These are phyloP conservation scores for Knoxia roxburghii DNA, from an alignment of 257 asterid species.

Conservation along the genomic window DNA sequence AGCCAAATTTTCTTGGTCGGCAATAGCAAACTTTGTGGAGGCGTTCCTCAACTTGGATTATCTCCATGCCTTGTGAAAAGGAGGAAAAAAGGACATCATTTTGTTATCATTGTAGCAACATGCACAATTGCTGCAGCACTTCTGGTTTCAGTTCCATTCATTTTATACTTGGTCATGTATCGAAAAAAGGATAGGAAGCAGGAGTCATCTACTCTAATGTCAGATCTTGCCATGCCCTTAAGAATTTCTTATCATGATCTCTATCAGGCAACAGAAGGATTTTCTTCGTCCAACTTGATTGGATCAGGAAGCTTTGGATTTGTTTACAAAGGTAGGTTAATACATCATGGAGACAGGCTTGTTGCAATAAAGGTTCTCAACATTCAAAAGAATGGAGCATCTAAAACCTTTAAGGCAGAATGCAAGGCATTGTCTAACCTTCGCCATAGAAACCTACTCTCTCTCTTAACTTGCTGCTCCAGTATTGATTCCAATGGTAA, in stretches of 20 bases:
- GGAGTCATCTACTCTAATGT: neutral
- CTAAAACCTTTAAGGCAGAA: slow-evolving; percentile 32
- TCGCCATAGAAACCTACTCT: slow-evolving; percentile 31
- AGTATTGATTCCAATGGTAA: slow-evolving; percentile 26
- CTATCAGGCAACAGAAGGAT: slow-evolving; percentile 20
- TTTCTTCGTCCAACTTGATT: slow-evolving; percentile 24
- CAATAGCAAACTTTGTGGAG: slow-evolving; percentile 29
- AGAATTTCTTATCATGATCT: slow-evolving; percentile 29
- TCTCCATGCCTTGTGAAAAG: neutral
- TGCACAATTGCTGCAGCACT: neutral
- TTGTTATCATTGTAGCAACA: neutral
- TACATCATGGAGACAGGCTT: neutral
- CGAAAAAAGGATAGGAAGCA: neutral
- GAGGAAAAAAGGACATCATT: neutral
- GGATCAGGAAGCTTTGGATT: slow-evolving; percentile 30
- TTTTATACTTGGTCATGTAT: neutral
- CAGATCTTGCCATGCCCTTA: neutral
- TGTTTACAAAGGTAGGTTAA: slow-evolving; percentile 32
- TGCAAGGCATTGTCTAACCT: slow-evolving; percentile 23
- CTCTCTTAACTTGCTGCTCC: slow-evolving; percentile 26
- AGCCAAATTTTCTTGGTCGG: slow-evolving; percentile 14
- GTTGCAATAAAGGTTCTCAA: slow-evolving; percentile 33
- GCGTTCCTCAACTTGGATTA: neutral
- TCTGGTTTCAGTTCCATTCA: neutral
- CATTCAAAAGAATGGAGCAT: slow-evolving; percentile 25